These are phyloP conservation scores for Oenanthe javanica DNA, from an alignment of 140 eudicot species.

Conservation along the genomic window DNA sequence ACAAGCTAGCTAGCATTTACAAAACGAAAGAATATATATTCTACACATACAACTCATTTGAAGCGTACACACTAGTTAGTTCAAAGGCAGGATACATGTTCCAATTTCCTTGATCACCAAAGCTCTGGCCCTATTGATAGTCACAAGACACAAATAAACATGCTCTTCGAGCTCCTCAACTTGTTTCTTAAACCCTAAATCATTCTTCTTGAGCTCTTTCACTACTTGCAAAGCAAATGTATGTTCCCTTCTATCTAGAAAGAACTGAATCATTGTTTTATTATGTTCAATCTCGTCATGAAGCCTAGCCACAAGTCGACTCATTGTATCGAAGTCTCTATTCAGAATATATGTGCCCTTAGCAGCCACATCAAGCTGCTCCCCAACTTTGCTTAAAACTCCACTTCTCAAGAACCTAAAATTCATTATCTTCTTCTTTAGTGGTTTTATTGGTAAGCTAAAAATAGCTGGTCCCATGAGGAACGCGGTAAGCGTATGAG, in stretches of 20 bases:
- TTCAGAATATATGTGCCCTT: constrained; percentile 54
- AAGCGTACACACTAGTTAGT: neutral
- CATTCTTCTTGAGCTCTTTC: constrained; percentile 41
- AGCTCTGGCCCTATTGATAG: constrained; percentile 56
- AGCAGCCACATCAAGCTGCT: constrained; percentile 56
- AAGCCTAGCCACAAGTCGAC: constrained; percentile 35
- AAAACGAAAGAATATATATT: neutral
- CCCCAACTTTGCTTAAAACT: constrained; percentile 29
- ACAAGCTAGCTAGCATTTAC: neutral
- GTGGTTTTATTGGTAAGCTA: constrained; percentile 32
- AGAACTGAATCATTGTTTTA: constrained; percentile 27
- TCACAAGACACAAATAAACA: constrained; percentile 60
- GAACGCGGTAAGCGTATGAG: constrained; percentile 42
- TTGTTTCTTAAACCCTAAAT: constrained; percentile 38
- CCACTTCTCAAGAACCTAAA: constrained; percentile 23
- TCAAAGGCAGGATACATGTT: constrained; percentile 9
- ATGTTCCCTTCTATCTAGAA: constrained; percentile 45
- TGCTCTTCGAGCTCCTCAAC: constrained; percentile 71
- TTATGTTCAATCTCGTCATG: constrained; percentile 47
- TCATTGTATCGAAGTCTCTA: constrained; percentile 52
- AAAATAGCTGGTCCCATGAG: constrained; percentile 40
- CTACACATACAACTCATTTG: neutral
- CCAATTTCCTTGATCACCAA: constrained; percentile 50
- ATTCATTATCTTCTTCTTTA: constrained; percentile 32
- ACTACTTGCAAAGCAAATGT: constrained; percentile 32